phyloP scores from a whole-genome alignment of 75 land plant genomes.

The Sequoiadendron giganteum region DNA sequence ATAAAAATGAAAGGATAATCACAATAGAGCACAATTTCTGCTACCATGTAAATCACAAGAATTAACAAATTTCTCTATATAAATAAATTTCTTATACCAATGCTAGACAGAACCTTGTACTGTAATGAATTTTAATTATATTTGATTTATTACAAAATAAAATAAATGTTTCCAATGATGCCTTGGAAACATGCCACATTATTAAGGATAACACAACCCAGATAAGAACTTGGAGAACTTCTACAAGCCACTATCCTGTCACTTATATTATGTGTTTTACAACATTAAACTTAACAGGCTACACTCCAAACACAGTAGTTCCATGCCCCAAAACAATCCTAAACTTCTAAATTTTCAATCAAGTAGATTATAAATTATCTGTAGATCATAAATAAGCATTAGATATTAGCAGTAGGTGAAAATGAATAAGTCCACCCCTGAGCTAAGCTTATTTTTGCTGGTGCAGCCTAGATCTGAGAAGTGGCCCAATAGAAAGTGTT shows the following conservation, averaged over 20 bases:
- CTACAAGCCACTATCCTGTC: constrained; percentile 5
- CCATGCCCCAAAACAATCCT: constrained; percentile 2
- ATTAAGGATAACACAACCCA: constrained; percentile 8
- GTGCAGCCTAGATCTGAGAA: not conserved
- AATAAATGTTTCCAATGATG: not conserved
- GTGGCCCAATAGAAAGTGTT: not conserved
- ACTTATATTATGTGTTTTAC: constrained; percentile 10
- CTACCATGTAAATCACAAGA: too few species aligned
- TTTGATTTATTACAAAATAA: constrained; percentile 9
- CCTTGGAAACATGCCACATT: constrained; percentile 10
- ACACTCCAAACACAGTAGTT: not conserved
- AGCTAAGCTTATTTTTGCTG: constrained; percentile 36
- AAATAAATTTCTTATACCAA: too few species aligned
- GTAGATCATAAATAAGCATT: not conserved
- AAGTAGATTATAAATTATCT: constrained; percentile 4
- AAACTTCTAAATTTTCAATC: not conserved
- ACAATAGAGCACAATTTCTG: too few species aligned
- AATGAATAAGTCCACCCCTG: constrained; percentile 61
- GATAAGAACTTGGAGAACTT: constrained; percentile 4
- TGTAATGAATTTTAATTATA: constrained; percentile 9
- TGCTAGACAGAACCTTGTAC: not conserved
- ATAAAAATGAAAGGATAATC: too few species aligned
- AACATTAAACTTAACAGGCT: not conserved
- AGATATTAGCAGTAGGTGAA: not conserved
- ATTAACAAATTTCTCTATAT: too few species aligned